A percentile compares a stretch with the other conserved stretches of the same genome.
Evolutionary conservation across 139 green algal genomes (phyloP).

Genomic region (Eudorina sp.): DNA sequence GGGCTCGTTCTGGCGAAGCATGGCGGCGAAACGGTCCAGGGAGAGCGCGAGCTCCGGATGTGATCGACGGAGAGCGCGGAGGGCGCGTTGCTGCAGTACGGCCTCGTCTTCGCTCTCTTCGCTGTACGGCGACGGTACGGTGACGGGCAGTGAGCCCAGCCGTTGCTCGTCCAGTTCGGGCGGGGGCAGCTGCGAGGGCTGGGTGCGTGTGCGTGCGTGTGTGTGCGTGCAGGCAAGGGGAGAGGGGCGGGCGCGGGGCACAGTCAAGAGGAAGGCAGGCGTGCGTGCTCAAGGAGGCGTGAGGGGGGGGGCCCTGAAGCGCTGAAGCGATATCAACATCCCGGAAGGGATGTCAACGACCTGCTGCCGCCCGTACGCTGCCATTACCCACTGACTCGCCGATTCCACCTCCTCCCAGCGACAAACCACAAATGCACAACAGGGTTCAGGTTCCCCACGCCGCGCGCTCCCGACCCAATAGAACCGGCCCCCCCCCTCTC

Average conservation of each 20-base stretch:
- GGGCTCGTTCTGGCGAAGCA: neutral
- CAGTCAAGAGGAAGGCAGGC: neutral
- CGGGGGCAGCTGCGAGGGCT: conserved; percentile 3
- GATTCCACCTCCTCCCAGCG: too few species aligned
- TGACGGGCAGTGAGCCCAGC: neutral
- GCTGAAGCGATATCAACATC: too few species aligned
- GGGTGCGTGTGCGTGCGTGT: neutral
- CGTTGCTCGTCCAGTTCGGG: neutral
- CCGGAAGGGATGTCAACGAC: too few species aligned
- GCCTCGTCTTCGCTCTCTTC: conserved; percentile 30
- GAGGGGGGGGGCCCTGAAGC: too few species aligned
- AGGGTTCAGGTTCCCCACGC: too few species aligned
- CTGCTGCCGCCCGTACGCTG: too few species aligned
- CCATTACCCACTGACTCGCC: too few species aligned
- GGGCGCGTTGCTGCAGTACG: neutral
- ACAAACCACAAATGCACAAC: too few species aligned
- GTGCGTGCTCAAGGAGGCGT: too few species aligned
- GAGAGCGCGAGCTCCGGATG: conserved; percentile 24
- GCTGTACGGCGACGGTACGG: conserved; percentile 12
- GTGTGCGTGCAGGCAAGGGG: neutral
- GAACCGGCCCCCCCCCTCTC: too few species aligned
- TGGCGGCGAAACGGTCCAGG: conserved; percentile 14
- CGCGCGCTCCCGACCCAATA: too few species aligned
- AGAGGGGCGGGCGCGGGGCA: too few species aligned
- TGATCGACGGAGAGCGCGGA: neutral